Conservation (phyloP, 1,139 yeast species). For the Insectozyma bohioensis region DNA sequence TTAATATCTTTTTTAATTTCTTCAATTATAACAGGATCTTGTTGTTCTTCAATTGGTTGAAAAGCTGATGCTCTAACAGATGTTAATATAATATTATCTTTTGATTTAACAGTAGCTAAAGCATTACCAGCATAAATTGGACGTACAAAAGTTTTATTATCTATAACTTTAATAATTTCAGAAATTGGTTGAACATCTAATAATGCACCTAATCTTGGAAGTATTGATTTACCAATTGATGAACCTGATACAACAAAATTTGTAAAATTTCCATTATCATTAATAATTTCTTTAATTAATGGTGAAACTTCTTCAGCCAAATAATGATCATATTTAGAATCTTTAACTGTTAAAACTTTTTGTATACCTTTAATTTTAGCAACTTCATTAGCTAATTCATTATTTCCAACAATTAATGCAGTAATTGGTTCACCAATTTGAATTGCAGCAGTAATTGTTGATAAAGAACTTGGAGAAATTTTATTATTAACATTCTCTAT, state of each 20-base stretch:
- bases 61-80: slow-evolving; percentile 89
- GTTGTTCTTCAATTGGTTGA: slow-evolving; percentile 49
- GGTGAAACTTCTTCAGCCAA: slow-evolving; percentile 71
- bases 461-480: slow-evolving; percentile 66
- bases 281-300: slow-evolving; percentile 47
- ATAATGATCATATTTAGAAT: slow-evolving; percentile 50
- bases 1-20: slow-evolving; percentile 39
- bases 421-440: slow-evolving; percentile 64
- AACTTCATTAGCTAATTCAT: slow-evolving; percentile 43
- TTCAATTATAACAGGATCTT: slow-evolving; percentile 50
- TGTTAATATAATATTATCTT: slow-evolving; percentile 63
- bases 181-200: slow-evolving; percentile 86
- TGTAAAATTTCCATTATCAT: slow-evolving; percentile 42
- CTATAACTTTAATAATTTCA: slow-evolving; percentile 70
- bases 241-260: slow-evolving; percentile 83
- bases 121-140: slow-evolving; percentile 98
- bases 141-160: slow-evolving; percentile 74
- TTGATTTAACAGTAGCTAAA: slow-evolving; percentile 73
- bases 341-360: slow-evolving; percentile 53
- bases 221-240: slow-evolving; percentile 80
- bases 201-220: slow-evolving; percentile 86
- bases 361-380: slow-evolving; percentile 38
- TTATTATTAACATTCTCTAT: slow-evolving; percentile 59
- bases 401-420: slow-evolving; percentile 60
- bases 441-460: slow-evolving; percentile 64